Evolutionary conservation across 805 yeast species (phyloP).

Genomic region (Zygoascus bituminiphila): DNA sequence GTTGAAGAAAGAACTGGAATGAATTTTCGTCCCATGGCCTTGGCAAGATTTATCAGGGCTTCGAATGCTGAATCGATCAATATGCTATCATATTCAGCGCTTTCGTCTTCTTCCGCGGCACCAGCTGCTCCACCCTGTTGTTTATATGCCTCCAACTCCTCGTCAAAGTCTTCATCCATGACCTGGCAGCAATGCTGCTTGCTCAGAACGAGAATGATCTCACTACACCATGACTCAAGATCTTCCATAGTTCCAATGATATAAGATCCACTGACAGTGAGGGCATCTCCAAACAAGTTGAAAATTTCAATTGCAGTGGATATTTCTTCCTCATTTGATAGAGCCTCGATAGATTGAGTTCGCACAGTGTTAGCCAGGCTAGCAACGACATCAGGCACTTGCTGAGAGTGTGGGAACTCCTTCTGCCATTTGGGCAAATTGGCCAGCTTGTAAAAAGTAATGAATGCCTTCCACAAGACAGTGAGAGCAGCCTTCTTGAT

Average conservation of each 20-base stretch:
- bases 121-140: slow-evolving; percentile 40
- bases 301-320: slow-evolving; percentile 72
- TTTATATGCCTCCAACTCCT: slow-evolving; percentile 36
- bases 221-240: slow-evolving; percentile 62
- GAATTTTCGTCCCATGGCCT: slow-evolving; percentile 74
- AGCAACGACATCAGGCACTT: slow-evolving; percentile 39
- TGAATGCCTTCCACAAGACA: slow-evolving; percentile 75
- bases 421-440: slow-evolving; percentile 24
- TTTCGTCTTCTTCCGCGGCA: slow-evolving; percentile 42
- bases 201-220: slow-evolving; percentile 63
- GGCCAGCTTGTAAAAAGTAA: slow-evolving; percentile 43
- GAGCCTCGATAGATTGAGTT: slow-evolving; percentile 48
- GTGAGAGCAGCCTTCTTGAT: slow-evolving; percentile 80
- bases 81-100: slow-evolving; percentile 49
- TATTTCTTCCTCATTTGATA: slow-evolving; percentile 77
- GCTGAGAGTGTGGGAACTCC: slow-evolving; percentile 25
- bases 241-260: slow-evolving; percentile 48
- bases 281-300: slow-evolving; percentile 62
- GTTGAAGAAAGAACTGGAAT: slow-evolving; percentile 61
- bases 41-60: slow-evolving; percentile 67
- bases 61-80: slow-evolving; percentile 81
- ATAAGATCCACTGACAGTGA: slow-evolving; percentile 61
- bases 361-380: slow-evolving; percentile 60
- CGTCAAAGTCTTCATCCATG: slow-evolving; percentile 59
- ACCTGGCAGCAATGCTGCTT: slow-evolving; percentile 81